phyloP scores from a whole-genome alignment of 2,329 filamentous ascomycete genomes.

The Nannizziopsis barbatae region DNA sequence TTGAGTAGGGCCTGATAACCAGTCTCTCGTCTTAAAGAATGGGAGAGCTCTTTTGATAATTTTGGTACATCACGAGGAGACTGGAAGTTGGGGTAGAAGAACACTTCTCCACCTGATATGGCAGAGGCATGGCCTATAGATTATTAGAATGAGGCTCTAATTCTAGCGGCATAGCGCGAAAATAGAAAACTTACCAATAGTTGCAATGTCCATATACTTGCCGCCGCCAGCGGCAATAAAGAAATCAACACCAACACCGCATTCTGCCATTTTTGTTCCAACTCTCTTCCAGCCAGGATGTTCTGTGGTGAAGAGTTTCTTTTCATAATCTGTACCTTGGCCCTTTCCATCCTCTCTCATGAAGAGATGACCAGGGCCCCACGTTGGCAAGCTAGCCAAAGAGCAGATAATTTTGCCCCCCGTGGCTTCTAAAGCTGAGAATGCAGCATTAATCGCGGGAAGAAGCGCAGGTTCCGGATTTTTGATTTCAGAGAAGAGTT shows the following conservation, averaged over 20 bases:
- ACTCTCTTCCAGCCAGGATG: slow-evolving; percentile 78
- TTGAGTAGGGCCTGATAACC: slow-evolving; percentile 97
- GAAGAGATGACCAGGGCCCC: slow-evolving; percentile 75
- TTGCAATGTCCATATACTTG: slow-evolving; percentile 85
- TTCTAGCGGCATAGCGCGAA: neutral
- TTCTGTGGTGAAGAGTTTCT: slow-evolving; percentile 83
- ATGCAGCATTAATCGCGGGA: slow-evolving; percentile 68
- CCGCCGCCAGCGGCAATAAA: slow-evolving; percentile 87
- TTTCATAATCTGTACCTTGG: slow-evolving; percentile 76
- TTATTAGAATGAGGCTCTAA: neutral
- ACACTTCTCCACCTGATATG: slow-evolving; percentile 86
- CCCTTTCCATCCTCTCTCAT: slow-evolving; percentile 81
- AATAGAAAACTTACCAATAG: slow-evolving; percentile 54
- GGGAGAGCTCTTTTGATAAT: slow-evolving; percentile 71
- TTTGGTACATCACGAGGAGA: slow-evolving; percentile 74
- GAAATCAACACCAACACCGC: slow-evolving; percentile 82
- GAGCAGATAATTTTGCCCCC: slow-evolving; percentile 90
- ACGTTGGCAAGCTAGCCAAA: slow-evolving; percentile 76
- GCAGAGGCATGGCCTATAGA: slow-evolving; percentile 63
- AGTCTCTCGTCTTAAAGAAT: slow-evolving; percentile 77
- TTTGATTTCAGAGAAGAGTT: slow-evolving; percentile 77
- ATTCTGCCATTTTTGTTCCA: slow-evolving; percentile 75
- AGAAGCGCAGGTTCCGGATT: slow-evolving; percentile 83
- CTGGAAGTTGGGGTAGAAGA: slow-evolving; percentile 95
- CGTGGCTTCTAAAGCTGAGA: slow-evolving; percentile 72